Conservation (phyloP, 805 yeast species). For the Zygotorulaspora chibaensis region DNA sequence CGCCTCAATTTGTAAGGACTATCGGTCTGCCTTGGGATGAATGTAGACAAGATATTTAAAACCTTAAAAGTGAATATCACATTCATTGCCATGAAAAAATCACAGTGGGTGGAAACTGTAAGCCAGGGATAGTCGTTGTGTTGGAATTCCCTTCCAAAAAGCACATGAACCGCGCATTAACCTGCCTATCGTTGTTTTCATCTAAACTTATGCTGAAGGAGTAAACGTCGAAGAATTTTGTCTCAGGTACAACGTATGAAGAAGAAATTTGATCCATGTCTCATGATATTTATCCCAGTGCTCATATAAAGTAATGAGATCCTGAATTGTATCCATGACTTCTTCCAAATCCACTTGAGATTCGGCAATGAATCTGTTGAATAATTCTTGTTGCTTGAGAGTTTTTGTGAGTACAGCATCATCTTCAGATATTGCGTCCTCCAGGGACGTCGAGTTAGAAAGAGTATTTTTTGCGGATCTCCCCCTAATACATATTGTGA, state of each 20-base stretch:
- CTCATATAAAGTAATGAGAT: constrained; percentile 73
- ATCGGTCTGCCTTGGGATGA: too few relatives aligned
- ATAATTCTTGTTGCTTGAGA: constrained; percentile 17
- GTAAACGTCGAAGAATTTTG: background rate
- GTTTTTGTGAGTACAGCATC: constrained; percentile 7
- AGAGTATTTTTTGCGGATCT: constrained; percentile 43
- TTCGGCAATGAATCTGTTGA: constrained; percentile 54
- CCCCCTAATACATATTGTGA: constrained; percentile 47
- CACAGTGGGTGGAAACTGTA: too few relatives aligned
- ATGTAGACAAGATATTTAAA: too few relatives aligned
- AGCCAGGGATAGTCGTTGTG: too few relatives aligned
- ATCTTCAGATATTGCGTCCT: constrained; percentile 2
- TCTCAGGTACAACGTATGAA: constrained; percentile 32
- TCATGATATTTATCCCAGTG: constrained; percentile 87
- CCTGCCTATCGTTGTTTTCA: background rate
- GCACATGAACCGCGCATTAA: too few relatives aligned
- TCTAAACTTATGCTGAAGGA: background rate
- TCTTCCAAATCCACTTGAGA: constrained; percentile 75
- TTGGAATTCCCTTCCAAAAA: too few relatives aligned
- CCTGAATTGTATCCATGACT: constrained; percentile 79
- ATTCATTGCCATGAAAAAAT: too few relatives aligned
- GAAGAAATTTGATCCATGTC: constrained; percentile 41
- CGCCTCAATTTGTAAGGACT: too few relatives aligned
- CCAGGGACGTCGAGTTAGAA: constrained; percentile 7
- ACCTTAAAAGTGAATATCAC: too few relatives aligned